phyloP scores from a whole-genome alignment of 2,329 filamentous ascomycete genomes.

The Hypoxylon sp. region DNA sequence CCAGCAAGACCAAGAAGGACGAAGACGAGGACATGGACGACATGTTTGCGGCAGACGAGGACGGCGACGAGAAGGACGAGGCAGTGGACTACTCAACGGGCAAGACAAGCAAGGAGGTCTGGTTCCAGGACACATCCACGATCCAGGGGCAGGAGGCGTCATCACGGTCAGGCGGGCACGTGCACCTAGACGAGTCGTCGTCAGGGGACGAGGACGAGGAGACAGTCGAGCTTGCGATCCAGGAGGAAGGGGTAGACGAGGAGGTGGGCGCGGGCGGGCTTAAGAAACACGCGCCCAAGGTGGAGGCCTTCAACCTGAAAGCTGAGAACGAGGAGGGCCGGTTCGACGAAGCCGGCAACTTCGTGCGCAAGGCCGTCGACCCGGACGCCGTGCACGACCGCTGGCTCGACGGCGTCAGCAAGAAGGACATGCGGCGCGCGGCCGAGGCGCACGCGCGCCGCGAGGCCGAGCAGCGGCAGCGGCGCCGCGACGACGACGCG shows the following conservation, averaged over 20 bases:
- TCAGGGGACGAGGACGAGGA: slow-evolving; percentile 68
- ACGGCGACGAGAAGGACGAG: slow-evolving; percentile 62
- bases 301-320: slow-evolving; percentile 96
- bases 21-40: slow-evolving; percentile 77
- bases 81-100: slow-evolving; percentile 56
- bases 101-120: slow-evolving; percentile 70
- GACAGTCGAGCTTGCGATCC: slow-evolving; percentile 76
- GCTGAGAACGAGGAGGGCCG: slow-evolving; percentile 89
- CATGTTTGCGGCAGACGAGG: slow-evolving; percentile 82
- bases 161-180: slow-evolving; percentile 77
- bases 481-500: slow-evolving; percentile 76
- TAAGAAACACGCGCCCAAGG: slow-evolving; percentile 90
- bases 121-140: slow-evolving; percentile 63
- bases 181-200: slow-evolving; percentile 66
- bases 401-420: slow-evolving; percentile 92
- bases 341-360: slow-evolving; percentile 93
- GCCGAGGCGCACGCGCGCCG: slow-evolving; percentile 87
- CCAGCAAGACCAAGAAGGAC: slow-evolving; percentile 45
- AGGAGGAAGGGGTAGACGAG: slow-evolving; percentile 81
- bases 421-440: slow-evolving; percentile 90
- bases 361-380: slow-evolving; percentile 85
- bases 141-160: slow-evolving; percentile 82
- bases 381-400: slow-evolving; percentile 89
- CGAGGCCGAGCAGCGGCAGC: slow-evolving; percentile 76
- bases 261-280: slow-evolving; percentile 90